Base-by-base conservation (phyloP, 2,329 filamentous ascomycete species). In the Saccharata proteae region DNA sequence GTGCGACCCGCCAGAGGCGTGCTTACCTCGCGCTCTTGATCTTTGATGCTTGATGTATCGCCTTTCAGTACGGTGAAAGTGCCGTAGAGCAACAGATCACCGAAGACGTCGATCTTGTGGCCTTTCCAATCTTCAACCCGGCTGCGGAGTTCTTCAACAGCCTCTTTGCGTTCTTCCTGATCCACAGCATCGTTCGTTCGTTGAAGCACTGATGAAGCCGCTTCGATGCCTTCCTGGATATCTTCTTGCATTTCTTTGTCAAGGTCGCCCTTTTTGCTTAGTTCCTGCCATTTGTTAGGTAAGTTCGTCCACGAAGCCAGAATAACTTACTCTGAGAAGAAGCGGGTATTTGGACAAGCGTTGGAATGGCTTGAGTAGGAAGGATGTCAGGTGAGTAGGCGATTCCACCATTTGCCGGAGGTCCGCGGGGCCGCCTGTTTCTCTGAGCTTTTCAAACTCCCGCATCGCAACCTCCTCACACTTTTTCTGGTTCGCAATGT, bases 81-180 rank as follows among this genome's bases (percentile, higher is more conserved):
- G 19, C 90, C 90, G 44, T 92, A 82, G 15, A 93, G 66, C 18
- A 98, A 66, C 13, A 98, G 64, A 32, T 85, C 80, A 23, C 90
- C 90, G 46, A 98, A 94, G n/a, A 80, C 74, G 39, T 92, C 81
- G 16, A 94, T 77, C 37, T 78, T 75, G 51, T 96, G 82, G 31
- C 80, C 82, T 57, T 94, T 96, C 90, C 90, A 98, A 53, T 98
- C 90, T 48, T 96, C 90, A 1, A 98, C 88, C 30, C 90, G 70
- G 32, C 61, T 61, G 37, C 79, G 76, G 16, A 98, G 67, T 37
- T 96, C 90, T 38, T 80, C 74, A 7, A 93, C 64, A 5, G 86
- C 85, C 48, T 90, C 81, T 29, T 80, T 72, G 31, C 92, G 68
- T 30, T 94, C 71, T 49, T 93, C 84, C 29, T 81, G 78, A 50